Conservation (phyloP, 2,329 filamentous ascomycete species). For the Fusarium ramigenum region DNA sequence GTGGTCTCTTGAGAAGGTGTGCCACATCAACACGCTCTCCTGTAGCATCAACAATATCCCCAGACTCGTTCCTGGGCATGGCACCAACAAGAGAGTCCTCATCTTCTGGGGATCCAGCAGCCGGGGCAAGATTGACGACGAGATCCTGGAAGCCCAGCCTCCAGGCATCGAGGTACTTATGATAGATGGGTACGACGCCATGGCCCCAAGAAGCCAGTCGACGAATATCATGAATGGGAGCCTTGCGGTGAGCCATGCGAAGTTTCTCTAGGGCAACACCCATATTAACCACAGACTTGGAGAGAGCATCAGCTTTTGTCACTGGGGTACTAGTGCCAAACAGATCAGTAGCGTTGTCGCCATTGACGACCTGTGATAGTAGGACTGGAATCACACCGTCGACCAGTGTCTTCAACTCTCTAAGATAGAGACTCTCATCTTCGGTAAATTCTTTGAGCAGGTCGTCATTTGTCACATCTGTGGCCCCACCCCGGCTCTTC, state of each 20-base stretch:
- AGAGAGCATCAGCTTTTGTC: slow-evolving; percentile 68
- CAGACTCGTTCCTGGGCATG: slow-evolving; percentile 69
- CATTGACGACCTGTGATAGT: slow-evolving; percentile 82
- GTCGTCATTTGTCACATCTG: slow-evolving; percentile 76
- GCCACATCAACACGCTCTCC: slow-evolving; percentile 95
- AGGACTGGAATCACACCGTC: slow-evolving; percentile 96
- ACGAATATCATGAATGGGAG: slow-evolving; percentile 77
- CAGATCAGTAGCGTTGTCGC: slow-evolving; percentile 70
- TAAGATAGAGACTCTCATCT: slow-evolving; percentile 88
- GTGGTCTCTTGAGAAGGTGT: slow-evolving; percentile 86
- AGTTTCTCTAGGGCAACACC: slow-evolving; percentile 88
- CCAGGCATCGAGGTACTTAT: slow-evolving; percentile 88
- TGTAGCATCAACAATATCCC: slow-evolving; percentile 74
- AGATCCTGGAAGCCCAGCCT: slow-evolving; percentile 93
- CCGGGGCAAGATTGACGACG: slow-evolving; percentile 88
- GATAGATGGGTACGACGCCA: slow-evolving; percentile 79
- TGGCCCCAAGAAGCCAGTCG: slow-evolving; percentile 84
- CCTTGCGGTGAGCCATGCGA: slow-evolving; percentile 80
- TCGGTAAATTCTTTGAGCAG: slow-evolving; percentile 81
- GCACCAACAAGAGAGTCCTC: slow-evolving; percentile 68
- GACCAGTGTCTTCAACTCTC: slow-evolving; percentile 91
- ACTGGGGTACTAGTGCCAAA: slow-evolving; percentile 67
- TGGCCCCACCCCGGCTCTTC: slow-evolving; percentile 72
- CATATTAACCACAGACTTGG: slow-evolving; percentile 93
- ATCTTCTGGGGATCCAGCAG: slow-evolving; percentile 62